Base-by-base conservation (phyloP, 1,284 basidiomycete genomes). In the Rhodotorula sp. region DNA sequence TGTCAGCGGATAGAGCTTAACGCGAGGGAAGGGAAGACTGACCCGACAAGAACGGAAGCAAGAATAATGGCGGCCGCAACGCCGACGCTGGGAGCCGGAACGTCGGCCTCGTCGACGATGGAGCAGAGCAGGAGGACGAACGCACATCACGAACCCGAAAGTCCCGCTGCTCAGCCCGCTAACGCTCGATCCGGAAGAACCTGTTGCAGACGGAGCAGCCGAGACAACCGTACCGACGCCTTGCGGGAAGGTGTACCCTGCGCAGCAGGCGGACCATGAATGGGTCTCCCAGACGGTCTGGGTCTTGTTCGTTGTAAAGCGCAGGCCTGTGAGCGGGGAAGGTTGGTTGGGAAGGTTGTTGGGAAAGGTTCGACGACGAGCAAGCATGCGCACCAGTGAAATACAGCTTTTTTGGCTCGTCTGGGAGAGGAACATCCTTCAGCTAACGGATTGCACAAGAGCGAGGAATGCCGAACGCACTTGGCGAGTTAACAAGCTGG, bases 261-360 rank as follows among this genome's bases (percentile, higher is more conserved):
- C 27, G 49, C 70, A 72, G 46, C 70, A 72, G 0, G 44, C 60
- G 1, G 22, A n/a, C 59, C 59, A 72, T 4, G 48, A 6, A 1
- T 32, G 67, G 22, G 24, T 34, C 30, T 64, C 53, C 66, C 70
- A 72, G 2, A 47, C n/a, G 4, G 39, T 39, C 39, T 58, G 47
- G 2, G 63, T 56, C 39, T 56, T 27, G 58, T 72, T 72, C 11
- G 57, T 60, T 9, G 63, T 51, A n/a, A 54, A 66, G 22, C 58
- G 64, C 0, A 72, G 54, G 4, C 70, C 70, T 64, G 48, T 4
- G 3, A 15, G 20, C 39, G 1, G 27, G 4, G 17, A n/a, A 8
- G 17, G 6, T 29, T 44, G 36, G n/a, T 57, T 20, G 52, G 49
- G 48, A n/a, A 20, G 34, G 17, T 0, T 3, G 27, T n/a, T n/a